A percentile compares a stretch with the other conserved stretches of the same genome.
phyloP scores from a whole-genome alignment of 257 asterid genomes.

The Solanum sparsipilum region DNA sequence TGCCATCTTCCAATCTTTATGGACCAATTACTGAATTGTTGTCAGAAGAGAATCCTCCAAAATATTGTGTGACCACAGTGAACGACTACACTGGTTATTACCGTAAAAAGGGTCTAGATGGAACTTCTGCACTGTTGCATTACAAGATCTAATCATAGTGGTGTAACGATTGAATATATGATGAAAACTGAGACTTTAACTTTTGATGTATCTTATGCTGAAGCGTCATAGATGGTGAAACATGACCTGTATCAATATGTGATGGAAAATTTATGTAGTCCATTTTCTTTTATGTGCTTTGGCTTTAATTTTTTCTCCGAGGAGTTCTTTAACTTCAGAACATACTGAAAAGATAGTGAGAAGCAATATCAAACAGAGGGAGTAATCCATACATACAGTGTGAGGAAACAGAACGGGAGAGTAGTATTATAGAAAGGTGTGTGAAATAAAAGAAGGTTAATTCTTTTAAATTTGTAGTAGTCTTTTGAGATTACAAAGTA shows the following conservation, averaged over 20 bases:
- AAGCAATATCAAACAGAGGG: background rate
- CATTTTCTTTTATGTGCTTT: background rate
- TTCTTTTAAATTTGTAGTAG: background rate
- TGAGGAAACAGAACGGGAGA: background rate
- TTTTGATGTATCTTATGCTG: background rate
- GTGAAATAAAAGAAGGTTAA: background rate
- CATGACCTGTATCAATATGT: background rate
- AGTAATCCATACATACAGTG: background rate
- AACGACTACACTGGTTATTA: constrained; percentile 23
- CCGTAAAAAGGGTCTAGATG: constrained; percentile 44
- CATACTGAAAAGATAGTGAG: background rate
- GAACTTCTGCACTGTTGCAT: constrained; percentile 33
- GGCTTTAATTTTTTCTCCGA: background rate
- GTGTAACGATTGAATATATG: background rate
- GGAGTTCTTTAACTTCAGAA: background rate
- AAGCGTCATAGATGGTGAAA: no score
- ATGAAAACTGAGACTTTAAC: background rate
- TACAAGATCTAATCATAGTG: constrained; percentile 26
- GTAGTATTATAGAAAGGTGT: background rate
- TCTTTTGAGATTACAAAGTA: background rate
- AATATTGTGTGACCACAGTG: constrained; percentile 41
- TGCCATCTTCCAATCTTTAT: constrained; percentile 21
- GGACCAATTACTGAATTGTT: constrained; percentile 52
- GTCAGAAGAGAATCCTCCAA: constrained; percentile 41
- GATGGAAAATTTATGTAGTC: background rate